Base-by-base conservation (phyloP, 495 filamentous ascomycete genomes). In the Parmelia sp. region DNA sequence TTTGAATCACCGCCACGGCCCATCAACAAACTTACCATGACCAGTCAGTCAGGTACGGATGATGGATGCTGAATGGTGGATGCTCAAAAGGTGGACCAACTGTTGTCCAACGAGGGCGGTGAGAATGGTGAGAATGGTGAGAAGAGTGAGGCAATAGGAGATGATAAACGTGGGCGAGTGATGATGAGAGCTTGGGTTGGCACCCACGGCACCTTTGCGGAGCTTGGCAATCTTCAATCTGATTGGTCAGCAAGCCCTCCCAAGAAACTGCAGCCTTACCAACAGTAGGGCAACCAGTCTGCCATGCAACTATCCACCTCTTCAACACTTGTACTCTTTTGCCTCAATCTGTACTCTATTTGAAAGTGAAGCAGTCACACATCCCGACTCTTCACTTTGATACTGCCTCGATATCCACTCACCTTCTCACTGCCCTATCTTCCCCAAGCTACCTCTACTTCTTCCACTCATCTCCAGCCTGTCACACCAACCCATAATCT, bases 11-110 rank as follows among this genome's bases (percentile, higher is more conserved):
- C 49, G 61, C 49, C 49, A 51, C 37, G 36, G 36, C 11, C 42
- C 21, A n/a, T 0, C 14, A n/a, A 44, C 25, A 8, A 31, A 27
- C 37, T 56, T 63, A 63, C 61, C 61, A 63, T 63, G 12, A 55
- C 39, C 21, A 23, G 17, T 42, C 27, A 57, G 37, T 25, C 11
- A 31, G 25, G 36, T 45, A 23, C 39, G 25, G 10, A 17, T 17
- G 23, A 19, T 51, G 35, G 35, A 23, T 19, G 17, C 11, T 15
- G 49, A 15, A 55, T 10, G n/a, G n/a, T n/a, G n/a, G n/a, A n/a
- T 23, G 25, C 25, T 27, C 47, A 29, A 29, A 35, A 11, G 4
- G 27, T 29, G 25, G n/a, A 42, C 5, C 33, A 5, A 33, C 27
- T 21, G 29, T 0, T 55, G 51, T 55, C 27, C 29, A 33, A 55